Evolutionary conservation across 75 land plant genomes (phyloP), one percentile per base, ranked within the genome.

Genomic region (Selaginella tamariscina): DNA sequence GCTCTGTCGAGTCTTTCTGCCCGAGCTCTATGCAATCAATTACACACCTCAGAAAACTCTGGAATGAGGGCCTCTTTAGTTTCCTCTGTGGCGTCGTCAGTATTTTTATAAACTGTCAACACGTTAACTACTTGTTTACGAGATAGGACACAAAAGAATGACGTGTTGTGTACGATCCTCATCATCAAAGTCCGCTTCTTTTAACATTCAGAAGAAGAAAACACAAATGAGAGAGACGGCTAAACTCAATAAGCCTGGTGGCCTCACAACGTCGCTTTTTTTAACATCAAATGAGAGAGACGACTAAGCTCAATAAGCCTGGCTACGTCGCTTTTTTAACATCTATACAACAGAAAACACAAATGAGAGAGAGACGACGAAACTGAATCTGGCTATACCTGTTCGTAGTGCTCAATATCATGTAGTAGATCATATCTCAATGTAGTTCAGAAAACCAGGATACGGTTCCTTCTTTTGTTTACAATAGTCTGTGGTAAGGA

Each of bases 161-260:
- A 90, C 98, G 88, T 91, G 96, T 64, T 81, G 54, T n/a, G 98
- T 94, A 8, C 92, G 83, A 72, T 94, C 98, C 74, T 94, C 98
- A 15, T 85, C 79, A 54, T 32, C 29, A 65, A 94, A 94, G 26
- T 96, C 98, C 69, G 96, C 91, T 73, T 85, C 82, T 56, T 57
- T 69, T 30, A 94, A 82, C 91, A 94, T 90, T 96, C 49, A 39
- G 15, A 39, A 15, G 49, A 39, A 39, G 49, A 39, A 39, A 5
- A 39, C n/a, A n/a, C n/a, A n/a, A n/a, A n/a, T n/a, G n/a, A n/a
- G n/a, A n/a, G n/a, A n/a, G n/a, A n/a, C n/a, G n/a, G n/a, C n/a
- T n/a, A n/a, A n/a, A n/a, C n/a, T n/a, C n/a, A n/a, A n/a, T n/a
- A n/a, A n/a, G n/a, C n/a, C n/a, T n/a, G n/a, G n/a, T n/a, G n/a